Base-by-base conservation (phyloP, 2,329 filamentous ascomycete species). In the Macroventuria anomochaeta region DNA sequence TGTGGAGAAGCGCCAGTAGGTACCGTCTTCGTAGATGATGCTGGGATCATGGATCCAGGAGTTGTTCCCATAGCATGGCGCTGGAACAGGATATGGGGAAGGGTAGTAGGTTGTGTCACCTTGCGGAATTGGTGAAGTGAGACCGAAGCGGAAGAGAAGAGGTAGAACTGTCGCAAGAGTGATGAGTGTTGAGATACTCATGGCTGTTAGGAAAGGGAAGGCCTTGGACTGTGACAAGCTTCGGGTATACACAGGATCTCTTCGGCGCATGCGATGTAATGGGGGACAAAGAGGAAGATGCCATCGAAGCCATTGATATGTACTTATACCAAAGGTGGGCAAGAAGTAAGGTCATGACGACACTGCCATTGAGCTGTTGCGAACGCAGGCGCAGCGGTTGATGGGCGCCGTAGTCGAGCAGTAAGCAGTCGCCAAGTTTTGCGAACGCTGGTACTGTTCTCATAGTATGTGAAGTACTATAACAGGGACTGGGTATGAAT, bases 1-100 rank as follows among this genome's bases (percentile, higher is more conserved):
- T 0, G 80, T 82, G 0, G 79, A 78, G 56, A 83, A 83, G 5
- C 79, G 76, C 63, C 78, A 82, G 59, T 81, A 83, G 0, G 56
- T 75, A 1, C 75, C 74, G 49, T 81, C 76, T 46, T 79, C 73
- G 8, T 69, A 70, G 55, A 80, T 76, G 25, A 82, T 59, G 6
- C 70, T 68, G 1, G 80, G 80, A 50, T 83, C 80, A 43, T 81
- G 79, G 1, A 76, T 67, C 50, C 74, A 73, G 12, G 63, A 68
- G 58, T 74, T 78, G 28, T 66, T 67, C 6, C 77, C 77, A 3
- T 60, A 59, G 60, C 75, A 78, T 13, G 59, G 43, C n/a, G 71
- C 62, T n/a, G 76, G 75, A 23, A 72, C 63, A 18, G 74, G 62
- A 26, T 62, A 66, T 12, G 10, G 3, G 1, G 29, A 39, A 20